These are phyloP conservation scores for Cladosporium oxysporum DNA, from an alignment of 2,329 filamentous ascomycete species.

Conservation along the genomic window DNA sequence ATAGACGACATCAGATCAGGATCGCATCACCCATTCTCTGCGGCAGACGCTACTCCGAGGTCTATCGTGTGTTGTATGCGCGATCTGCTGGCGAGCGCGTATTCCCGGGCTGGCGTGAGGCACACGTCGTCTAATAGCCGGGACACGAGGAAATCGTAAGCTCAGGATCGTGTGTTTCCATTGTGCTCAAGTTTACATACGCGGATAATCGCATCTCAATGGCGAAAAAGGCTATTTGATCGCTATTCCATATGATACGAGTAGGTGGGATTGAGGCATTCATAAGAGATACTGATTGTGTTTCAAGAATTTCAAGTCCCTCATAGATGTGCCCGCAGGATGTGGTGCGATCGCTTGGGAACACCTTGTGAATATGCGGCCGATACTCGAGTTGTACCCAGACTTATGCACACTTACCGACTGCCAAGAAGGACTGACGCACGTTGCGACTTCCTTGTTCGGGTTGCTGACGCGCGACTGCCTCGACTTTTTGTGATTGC, in stretches of 20 bases:
- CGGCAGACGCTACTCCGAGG: constrained; percentile 6
- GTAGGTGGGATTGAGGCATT: not conserved
- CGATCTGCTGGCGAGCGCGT: not conserved
- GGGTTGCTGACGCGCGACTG: constrained; percentile 11
- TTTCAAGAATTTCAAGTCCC: not conserved
- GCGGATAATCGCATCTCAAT: no score
- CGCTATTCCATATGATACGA: not conserved
- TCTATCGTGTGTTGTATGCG: constrained; percentile 7
- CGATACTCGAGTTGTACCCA: not conserved
- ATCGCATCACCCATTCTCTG: not conserved
- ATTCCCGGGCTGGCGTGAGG: constrained; percentile 4
- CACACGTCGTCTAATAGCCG: not conserved
- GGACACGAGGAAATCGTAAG: not conserved
- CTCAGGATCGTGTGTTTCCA: no score
- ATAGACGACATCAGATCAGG: not conserved
- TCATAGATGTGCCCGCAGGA: not conserved
- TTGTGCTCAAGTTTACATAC: not conserved
- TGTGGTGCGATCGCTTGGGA: not conserved
- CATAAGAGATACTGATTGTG: not conserved
- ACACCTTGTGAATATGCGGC: not conserved
- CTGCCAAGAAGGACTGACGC: constrained; percentile 3
- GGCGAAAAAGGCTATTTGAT: no score
- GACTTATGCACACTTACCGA: not conserved
- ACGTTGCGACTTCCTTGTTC: not conserved
- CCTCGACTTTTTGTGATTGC: constrained; percentile 13